Conservation (phyloP, 805 yeast species). For the Suhomyces faveliae region DNA sequence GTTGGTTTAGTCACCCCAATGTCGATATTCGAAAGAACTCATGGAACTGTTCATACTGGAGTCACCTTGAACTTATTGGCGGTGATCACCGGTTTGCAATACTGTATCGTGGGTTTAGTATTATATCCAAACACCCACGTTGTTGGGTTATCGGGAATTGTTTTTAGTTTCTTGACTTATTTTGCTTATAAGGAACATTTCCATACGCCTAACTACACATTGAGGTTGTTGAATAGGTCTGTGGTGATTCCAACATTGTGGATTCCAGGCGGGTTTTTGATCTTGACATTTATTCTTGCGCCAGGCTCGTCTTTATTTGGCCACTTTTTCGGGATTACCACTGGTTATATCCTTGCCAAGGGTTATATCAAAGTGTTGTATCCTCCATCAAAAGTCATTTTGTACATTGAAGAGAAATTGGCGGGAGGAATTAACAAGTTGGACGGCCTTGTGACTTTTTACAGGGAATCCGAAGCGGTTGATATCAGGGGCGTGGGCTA, state of each 20-base stretch:
- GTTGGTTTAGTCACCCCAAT: constrained; percentile 58
- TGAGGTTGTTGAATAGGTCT: constrained; percentile 32
- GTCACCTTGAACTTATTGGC: constrained; percentile 72
- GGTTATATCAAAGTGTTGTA: constrained; percentile 57
- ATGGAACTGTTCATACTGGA: constrained; percentile 88
- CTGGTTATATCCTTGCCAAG: constrained; percentile 63
- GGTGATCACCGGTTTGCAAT: constrained; percentile 63
- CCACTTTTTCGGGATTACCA: constrained; percentile 62
- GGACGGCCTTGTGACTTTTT: constrained; percentile 53
- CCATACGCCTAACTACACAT: constrained; percentile 37
- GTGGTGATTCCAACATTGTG: constrained; percentile 56
- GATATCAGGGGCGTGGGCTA: constrained; percentile 39
- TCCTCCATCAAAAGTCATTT: constrained; percentile 66
- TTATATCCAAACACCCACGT: constrained; percentile 55
- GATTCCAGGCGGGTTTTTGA: constrained; percentile 53
- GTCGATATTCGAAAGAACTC: constrained; percentile 61
- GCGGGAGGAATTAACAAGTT: constrained; percentile 50
- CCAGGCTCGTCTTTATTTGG: constrained; percentile 75
- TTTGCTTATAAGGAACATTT: constrained; percentile 49
- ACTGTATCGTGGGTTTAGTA: constrained; percentile 49
- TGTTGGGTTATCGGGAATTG: constrained; percentile 73
- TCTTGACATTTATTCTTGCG: constrained; percentile 49
- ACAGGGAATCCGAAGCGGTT: constrained; percentile 59
- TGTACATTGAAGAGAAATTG: constrained; percentile 61
- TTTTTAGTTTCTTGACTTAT: constrained; percentile 64